Evolutionary conservation across 352 stramenopile species (phyloP).

Genomic region (Phytophthora ramorum): DNA sequence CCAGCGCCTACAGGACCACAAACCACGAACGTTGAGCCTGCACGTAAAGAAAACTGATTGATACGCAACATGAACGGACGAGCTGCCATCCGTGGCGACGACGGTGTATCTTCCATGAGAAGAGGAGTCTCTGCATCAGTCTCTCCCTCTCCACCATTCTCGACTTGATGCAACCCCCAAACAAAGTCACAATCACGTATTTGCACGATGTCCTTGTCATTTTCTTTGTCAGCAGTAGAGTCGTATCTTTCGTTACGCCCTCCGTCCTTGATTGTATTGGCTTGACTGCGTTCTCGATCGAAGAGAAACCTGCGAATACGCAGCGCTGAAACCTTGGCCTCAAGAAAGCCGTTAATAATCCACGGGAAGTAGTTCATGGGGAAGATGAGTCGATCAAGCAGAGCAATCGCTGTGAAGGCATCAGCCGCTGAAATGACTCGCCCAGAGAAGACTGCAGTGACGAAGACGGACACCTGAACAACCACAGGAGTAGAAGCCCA

Average conservation of each 20-base stretch:
- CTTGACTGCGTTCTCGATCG: conserved; percentile 5
- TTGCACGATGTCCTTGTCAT: conserved; percentile 12
- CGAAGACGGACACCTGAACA: conserved; percentile 87
- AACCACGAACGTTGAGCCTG: conserved; percentile 62
- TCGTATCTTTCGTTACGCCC: background rate
- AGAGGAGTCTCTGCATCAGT: conserved; percentile 27
- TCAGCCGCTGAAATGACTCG: conserved; percentile 81
- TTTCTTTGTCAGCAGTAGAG: conserved; percentile 4
- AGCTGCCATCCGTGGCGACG: background rate
- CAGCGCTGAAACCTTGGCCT: conserved; percentile 83
- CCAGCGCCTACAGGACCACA: conserved; percentile 93
- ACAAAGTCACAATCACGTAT: conserved; percentile 42
- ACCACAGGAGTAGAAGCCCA: conserved; percentile 91
- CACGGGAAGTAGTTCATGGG: conserved; percentile 94
- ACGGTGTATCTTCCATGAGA: conserved; percentile 12
- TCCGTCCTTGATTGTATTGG: too few relatives aligned
- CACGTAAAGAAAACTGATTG: conserved; percentile 47
- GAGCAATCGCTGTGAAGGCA: conserved; percentile 85
- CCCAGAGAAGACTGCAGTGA: conserved; percentile 70
- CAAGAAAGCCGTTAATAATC: conserved; percentile 91
- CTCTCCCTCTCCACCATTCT: background rate
- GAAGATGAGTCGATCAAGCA: conserved; percentile 90
- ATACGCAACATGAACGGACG: conserved; percentile 56
- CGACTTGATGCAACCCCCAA: conserved; percentile 13
- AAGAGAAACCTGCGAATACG: conserved; percentile 85